Percentiles rank a stretch among this genome's conserved stretches.
These are phyloP conservation scores for Aspergillus sclerotiicarbonarius DNA, from an alignment of 495 filamentous ascomycete genomes.

Conservation along the genomic window DNA sequence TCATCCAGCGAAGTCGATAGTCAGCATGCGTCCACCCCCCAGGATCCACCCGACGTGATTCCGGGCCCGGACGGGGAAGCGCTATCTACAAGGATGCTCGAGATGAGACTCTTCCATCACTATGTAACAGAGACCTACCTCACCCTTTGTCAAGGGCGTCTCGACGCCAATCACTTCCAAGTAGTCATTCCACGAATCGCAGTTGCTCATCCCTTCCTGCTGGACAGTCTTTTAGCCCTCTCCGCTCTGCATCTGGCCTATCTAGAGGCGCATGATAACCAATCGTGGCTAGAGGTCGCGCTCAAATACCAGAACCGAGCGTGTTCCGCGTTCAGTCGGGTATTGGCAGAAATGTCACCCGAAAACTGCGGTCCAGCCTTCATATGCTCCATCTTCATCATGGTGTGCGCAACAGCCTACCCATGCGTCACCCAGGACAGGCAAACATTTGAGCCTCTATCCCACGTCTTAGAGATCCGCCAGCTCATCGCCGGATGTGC, in stretches of 20 bases:
- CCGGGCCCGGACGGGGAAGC: constrained; percentile 12
- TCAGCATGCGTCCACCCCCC: constrained; percentile 22
- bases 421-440: constrained; percentile 32
- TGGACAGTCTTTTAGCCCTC: constrained; percentile 48
- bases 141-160: constrained; percentile 27
- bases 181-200: constrained; percentile 45
- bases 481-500: constrained; percentile 34
- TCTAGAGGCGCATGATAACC: constrained; percentile 29
- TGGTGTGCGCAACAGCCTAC: constrained; percentile 36
- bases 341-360: constrained; percentile 25
- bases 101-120: constrained; percentile 41
- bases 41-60: constrained; percentile 20
- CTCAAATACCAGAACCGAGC: constrained; percentile 38
- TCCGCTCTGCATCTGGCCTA: constrained; percentile 47
- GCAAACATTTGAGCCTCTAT: constrained; percentile 27
- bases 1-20: constrained; percentile 28
- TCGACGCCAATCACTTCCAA: constrained; percentile 39
- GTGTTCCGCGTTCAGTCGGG: constrained; percentile 31
- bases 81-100: constrained; percentile 31
- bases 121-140: constrained; percentile 36
- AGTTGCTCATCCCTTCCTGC: constrained; percentile 39
- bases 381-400: constrained; percentile 40
- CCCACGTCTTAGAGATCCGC: constrained; percentile 34
- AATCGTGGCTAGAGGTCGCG: constrained; percentile 32
- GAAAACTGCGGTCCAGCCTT: constrained; percentile 37